phyloP scores from a whole-genome alignment of 192 early-diverging fungal species.

The Coemansia umbellata region DNA sequence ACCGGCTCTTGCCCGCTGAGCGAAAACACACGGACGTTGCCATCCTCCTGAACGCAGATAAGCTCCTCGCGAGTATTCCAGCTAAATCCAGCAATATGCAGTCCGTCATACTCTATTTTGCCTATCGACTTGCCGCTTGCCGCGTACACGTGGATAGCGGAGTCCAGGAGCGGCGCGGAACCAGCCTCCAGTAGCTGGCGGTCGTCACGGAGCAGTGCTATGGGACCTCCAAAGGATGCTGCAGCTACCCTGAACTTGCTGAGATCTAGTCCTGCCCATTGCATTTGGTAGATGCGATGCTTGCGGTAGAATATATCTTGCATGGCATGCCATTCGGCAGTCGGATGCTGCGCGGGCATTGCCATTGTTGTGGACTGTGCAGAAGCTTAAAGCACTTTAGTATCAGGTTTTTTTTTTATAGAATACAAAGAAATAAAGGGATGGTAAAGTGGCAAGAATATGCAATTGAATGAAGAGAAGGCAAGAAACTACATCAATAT shows the following conservation, averaged over 20 bases:
- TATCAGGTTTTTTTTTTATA: not conserved
- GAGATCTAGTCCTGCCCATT: conserved; percentile 87
- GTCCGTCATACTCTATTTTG: conserved; percentile 89
- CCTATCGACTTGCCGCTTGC: conserved; percentile 81
- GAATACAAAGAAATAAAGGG: not conserved
- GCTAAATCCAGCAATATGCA: conserved; percentile 83
- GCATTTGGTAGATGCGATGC: conserved; percentile 81
- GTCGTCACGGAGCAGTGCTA: conserved; percentile 93
- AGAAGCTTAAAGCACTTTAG: too few relatives aligned
- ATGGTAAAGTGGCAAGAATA: not conserved
- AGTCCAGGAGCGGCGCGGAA: conserved; percentile 67
- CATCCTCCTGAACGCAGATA: conserved; percentile 84
- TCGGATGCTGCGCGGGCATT: conserved; percentile 17
- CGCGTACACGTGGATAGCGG: conserved; percentile 81
- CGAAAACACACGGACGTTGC: conserved; percentile 74
- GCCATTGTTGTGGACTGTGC: not conserved
- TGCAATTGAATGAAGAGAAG: not conserved
- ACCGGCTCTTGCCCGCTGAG: conserved; percentile 70
- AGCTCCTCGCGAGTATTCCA: conserved; percentile 90
- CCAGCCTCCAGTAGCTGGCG: conserved; percentile 73
- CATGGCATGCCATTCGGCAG: conserved; percentile 43
- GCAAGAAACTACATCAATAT: too few relatives aligned
- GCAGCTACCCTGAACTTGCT: conserved; percentile 77
- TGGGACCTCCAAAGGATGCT: conserved; percentile 89
- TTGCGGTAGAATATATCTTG: conserved; percentile 55